A percentile compares a stretch with the other conserved stretches of the same genome.
Evolutionary conservation across 805 yeast genomes (phyloP).

Genomic region (Nakazawaea molendinolei): DNA sequence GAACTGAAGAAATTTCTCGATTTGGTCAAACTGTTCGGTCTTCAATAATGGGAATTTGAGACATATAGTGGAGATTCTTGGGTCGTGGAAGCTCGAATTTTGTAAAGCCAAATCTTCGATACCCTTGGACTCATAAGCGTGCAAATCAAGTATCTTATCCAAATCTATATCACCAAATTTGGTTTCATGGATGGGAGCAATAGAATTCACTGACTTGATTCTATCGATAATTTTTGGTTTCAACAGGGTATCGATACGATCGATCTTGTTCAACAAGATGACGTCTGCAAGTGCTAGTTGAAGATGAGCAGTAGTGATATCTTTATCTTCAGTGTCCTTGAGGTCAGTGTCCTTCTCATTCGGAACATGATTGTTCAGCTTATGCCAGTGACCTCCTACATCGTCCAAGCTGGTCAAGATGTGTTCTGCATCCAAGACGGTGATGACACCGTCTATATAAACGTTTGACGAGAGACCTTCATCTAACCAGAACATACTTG

Average conservation of each 20-base stretch:
- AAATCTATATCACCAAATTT: constrained; percentile 71
- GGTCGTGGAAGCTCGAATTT: constrained; percentile 35
- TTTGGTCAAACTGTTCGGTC: constrained; percentile 29
- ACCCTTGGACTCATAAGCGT: constrained; percentile 58
- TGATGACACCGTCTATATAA: constrained; percentile 84
- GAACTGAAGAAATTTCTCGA: constrained; percentile 62
- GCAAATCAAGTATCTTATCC: constrained; percentile 61
- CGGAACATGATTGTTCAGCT: constrained; percentile 24
- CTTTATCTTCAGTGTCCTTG: constrained; percentile 26
- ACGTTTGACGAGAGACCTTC: constrained; percentile 80
- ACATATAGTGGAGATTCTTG: constrained; percentile 47
- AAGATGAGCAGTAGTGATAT: constrained; percentile 74
- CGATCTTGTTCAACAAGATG: constrained; percentile 73
- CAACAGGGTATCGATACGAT: constrained; percentile 33
- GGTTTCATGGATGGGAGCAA: constrained; percentile 63
- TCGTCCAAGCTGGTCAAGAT: constrained; percentile 64
- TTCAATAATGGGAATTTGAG: constrained; percentile 37
- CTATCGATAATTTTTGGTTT: constrained; percentile 20
- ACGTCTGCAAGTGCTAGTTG: constrained; percentile 90
- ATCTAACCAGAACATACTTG: constrained; percentile 96
- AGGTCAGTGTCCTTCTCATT: constrained; percentile 25
- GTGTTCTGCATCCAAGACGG: constrained; percentile 76
- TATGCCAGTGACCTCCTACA: constrained; percentile 65
- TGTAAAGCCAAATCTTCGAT: constrained; percentile 5
- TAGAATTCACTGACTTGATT: constrained; percentile 49